phyloP scores from a whole-genome alignment of 2,329 filamentous ascomycete species.

The Botrytis fragariae region DNA sequence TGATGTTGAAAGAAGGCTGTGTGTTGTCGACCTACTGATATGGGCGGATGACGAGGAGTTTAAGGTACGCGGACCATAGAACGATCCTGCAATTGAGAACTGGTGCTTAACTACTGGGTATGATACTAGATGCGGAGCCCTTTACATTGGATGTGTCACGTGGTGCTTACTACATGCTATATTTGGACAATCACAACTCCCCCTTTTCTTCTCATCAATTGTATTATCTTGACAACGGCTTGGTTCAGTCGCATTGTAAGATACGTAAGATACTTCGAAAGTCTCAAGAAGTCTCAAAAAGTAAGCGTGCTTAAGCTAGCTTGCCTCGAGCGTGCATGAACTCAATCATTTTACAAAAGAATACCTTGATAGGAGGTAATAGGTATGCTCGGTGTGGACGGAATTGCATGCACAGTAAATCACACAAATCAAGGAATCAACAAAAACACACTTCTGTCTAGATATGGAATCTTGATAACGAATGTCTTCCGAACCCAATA shows the following conservation, averaged over 20 bases:
- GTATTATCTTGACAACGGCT: background rate
- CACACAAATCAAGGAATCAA: background rate
- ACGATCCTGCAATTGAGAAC: constrained; percentile 11
- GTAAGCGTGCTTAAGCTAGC: background rate
- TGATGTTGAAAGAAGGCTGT: constrained; percentile 12
- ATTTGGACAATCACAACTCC: background rate
- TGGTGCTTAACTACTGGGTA: background rate
- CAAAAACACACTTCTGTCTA: background rate
- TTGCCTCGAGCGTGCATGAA: background rate
- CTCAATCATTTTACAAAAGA: background rate
- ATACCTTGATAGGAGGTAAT: background rate
- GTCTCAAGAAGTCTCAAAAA: background rate
- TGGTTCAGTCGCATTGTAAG: background rate
- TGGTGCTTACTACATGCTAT: background rate
- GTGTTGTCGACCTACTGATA: constrained; percentile 10
- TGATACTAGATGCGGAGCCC: background rate
- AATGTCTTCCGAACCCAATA: background rate
- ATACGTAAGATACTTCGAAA: background rate
- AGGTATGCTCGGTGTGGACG: background rate
- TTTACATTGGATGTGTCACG: background rate
- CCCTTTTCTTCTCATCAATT: background rate
- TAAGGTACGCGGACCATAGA: constrained; percentile 13
- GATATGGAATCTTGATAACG: background rate
- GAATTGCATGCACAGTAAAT: background rate
- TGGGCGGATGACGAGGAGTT: constrained; percentile 13